Evolutionary conservation across 768 basidiomycete genomes (phyloP).

Genomic region (Pleurotus platypus): DNA sequence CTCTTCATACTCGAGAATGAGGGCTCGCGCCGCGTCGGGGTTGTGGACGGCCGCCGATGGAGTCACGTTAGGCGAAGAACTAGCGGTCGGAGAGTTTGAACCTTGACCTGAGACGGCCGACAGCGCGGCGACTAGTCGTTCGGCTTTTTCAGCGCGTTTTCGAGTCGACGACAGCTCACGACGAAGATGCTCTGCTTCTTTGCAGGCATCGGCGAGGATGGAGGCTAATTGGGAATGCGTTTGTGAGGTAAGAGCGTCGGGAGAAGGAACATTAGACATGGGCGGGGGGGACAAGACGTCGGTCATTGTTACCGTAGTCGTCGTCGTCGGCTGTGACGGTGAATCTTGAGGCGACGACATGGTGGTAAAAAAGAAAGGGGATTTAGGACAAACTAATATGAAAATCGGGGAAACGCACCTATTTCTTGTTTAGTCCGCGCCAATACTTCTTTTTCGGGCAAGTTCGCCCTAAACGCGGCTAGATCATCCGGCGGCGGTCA

Average conservation of each 20-base stretch:
- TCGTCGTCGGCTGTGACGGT: slow-evolving; percentile 8
- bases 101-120: slow-evolving; percentile 1
- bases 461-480: background rate
- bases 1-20: slow-evolving; percentile 43
- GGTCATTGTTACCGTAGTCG: background rate
- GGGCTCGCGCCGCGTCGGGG: background rate
- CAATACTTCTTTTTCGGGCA: background rate
- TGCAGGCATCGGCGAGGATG: slow-evolving; percentile 51
- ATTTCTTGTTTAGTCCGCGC: background rate
- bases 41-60: slow-evolving; percentile 19
- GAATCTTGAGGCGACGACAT: slow-evolving; percentile 5
- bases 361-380: slow-evolving; percentile 5
- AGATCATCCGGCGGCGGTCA: slow-evolving; percentile 2
- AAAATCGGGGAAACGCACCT: background rate
- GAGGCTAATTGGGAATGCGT: slow-evolving; percentile 53
- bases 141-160: slow-evolving; percentile 49
- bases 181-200: slow-evolving; percentile 48
- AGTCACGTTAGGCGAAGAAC: slow-evolving; percentile 14
- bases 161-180: slow-evolving; percentile 38
- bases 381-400: background rate
- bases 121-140: slow-evolving; percentile 12
- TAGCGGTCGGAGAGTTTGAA: slow-evolving; percentile 16
- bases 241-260: slow-evolving; percentile 15
- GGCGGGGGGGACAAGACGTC: slow-evolving; percentile 5
- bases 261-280: background rate